Conservation (phyloP, 164 flowering plant genomes). For the Vitis labrusca region DNA sequence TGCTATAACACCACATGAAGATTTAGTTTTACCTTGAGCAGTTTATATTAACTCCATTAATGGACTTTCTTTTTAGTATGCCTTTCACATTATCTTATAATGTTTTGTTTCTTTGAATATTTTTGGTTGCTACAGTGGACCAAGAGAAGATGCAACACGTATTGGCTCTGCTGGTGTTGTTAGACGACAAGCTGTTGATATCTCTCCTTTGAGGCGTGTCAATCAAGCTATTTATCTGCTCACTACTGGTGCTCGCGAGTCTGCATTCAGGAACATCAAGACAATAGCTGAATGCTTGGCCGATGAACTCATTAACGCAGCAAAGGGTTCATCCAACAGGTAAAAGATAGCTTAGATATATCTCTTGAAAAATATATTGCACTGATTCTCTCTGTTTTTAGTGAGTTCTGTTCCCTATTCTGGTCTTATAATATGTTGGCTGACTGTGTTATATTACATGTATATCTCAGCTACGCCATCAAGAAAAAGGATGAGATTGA, state of each 20-base stretch:
- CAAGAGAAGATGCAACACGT: slow-evolving; percentile 54
- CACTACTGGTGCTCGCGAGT: slow-evolving; percentile 52
- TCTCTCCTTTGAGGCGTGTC: slow-evolving; percentile 50
- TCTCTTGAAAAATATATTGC: background rate
- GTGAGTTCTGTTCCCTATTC: too few species aligned
- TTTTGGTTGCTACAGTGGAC: slow-evolving; percentile 32
- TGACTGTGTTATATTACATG: background rate
- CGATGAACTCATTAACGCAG: slow-evolving; percentile 45
- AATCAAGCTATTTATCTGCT: slow-evolving; percentile 53
- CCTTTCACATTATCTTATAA: too few species aligned
- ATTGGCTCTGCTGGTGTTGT: slow-evolving; percentile 57
- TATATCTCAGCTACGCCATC: slow-evolving; percentile 43
- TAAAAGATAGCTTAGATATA: background rate
- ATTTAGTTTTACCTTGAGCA: too few species aligned
- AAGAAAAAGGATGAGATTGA: slow-evolving; percentile 53
- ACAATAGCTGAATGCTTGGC: slow-evolving; percentile 45
- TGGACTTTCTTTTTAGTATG: too few species aligned
- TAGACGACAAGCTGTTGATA: slow-evolving; percentile 51
- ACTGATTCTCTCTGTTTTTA: too few species aligned
- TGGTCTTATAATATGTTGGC: background rate
- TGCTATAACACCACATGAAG: too few species aligned
- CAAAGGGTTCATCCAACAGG: slow-evolving; percentile 58
- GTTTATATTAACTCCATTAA: too few species aligned
- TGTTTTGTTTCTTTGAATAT: background rate
- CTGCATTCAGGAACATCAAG: slow-evolving; percentile 48